Evolutionary conservation across 768 basidiomycete species (phyloP), one percentile per base, ranked within the genome.

Genomic region (Amylocystis lapponica): DNA sequence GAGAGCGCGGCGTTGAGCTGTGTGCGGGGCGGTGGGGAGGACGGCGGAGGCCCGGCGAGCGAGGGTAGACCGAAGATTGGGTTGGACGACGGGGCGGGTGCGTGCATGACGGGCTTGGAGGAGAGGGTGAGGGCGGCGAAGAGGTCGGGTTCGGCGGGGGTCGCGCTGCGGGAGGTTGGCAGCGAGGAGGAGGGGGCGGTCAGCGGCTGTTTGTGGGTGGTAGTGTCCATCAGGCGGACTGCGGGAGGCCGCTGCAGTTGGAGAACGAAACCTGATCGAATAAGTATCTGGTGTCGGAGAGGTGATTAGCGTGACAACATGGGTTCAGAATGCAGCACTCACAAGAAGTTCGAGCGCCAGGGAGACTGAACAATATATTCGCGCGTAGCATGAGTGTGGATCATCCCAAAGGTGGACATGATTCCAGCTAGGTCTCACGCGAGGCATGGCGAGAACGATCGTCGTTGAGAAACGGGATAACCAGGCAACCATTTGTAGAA

Each of bases 51-150:
- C 12, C 59, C 55, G 13, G 66, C 56, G 22, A 87, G 63, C 1
- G 87, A 90, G 4, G 87, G 75, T 6, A 76, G 54, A 4, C 87
- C 87, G 51, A 90, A 90, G 29, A 89, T 65, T 12, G 81, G 86
- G 26, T 66, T 66, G 0, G 44, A 17, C 13, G 45, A 22, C 16
- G 48, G 34, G 23, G 49, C 17, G 65, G 66, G 50, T 45, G 46
- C 19, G 34, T 43, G 14, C 5, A 81, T 61, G 17, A 82, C 65
- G 0, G 85, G 84, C 22, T 78, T 77, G 7, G 78, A 75, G 14
- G 84, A 83, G 27, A 88, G 70, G 0, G 81, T 72, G 26, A 85
- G 72, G 16, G 79, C 59, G 10, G 83, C 73, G 22, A 86, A 63
- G 21, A 79, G 66, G 48, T 86, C 83, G 16, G 75, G 68, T 44